Evolutionary conservation across 1,139 yeast species (phyloP), one percentile per base, ranked within the genome.

Genomic region (Yamadazyma atlantica): DNA sequence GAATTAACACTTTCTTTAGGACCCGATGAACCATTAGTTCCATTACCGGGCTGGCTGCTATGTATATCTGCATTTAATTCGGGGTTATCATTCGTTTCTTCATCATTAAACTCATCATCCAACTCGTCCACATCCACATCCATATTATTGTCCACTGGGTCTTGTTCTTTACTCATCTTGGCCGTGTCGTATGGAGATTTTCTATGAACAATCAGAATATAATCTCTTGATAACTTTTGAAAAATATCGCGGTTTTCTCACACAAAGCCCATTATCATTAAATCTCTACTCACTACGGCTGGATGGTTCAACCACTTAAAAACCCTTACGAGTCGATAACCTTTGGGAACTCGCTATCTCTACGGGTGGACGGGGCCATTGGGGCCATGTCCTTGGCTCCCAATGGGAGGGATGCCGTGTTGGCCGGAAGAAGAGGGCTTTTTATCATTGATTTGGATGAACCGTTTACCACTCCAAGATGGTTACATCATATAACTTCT

Each of bases 311-410:
- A 12, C 38, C 41, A 36, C 36, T 29, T n/a, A 48, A 44, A 32
- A 45, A 55, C 40, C 66, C 68, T 1, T 50, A 55, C 43, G 68
- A 66, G 29, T 64, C 82, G 14, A 58, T 74, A 6, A 84, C 90
- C 0, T 85, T 85, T 57, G 89, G 85, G n/a, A 82, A 82, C 48
- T 73, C 94, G 14, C 76, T 90, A 37, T 85, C 94, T 46, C 63
- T 92, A 36, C 68, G 95, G 34, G 96, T 92, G 33, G 97, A 92
- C 58, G 94, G 94, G 8, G 94, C 94, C 26, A 86, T 88, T 38
- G 94, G 95, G 13, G 95, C 98, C 10, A 88, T 92, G 78, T 85
- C 97, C 1, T 77, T 90, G 13, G 81, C 94, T 33, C 97, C 98
- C 9, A 82, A 85, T 38, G 96, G 97, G 2, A 66, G 97, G 46